phyloP scores from a whole-genome alignment of 768 basidiomycete genomes.

The Leccinum rimulosum region DNA sequence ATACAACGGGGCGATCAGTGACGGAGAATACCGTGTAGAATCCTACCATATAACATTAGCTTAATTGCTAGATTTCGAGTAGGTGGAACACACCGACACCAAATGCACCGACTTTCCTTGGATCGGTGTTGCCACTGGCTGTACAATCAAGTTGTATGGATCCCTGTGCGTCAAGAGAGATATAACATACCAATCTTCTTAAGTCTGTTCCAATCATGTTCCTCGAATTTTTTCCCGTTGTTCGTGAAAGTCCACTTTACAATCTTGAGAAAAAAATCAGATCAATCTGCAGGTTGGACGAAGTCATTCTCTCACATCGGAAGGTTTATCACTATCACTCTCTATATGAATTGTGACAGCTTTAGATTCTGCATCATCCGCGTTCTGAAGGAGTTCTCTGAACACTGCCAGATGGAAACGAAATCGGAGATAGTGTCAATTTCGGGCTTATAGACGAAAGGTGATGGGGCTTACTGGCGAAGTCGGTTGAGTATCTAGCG shows the following conservation, averaged over 20 bases:
- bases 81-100: conserved; percentile 56
- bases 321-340: conserved; percentile 41
- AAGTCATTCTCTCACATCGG: conserved; percentile 24
- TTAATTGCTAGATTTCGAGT: background rate
- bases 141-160: conserved; percentile 1
- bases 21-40: conserved; percentile 59
- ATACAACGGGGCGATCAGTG: conserved; percentile 75
- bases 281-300: background rate
- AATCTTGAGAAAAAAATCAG: conserved; percentile 21
- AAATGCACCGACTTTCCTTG: conserved; percentile 92
- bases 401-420: conserved; percentile 58
- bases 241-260: background rate
- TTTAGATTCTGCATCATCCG: conserved; percentile 42
- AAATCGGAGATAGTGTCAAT: conserved; percentile 32
- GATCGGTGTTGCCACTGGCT: conserved; percentile 93
- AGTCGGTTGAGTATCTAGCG: conserved; percentile 91
- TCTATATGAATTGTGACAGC: conserved; percentile 70
- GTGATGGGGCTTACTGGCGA: conserved; percentile 51
- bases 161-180: background rate
- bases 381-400: background rate
- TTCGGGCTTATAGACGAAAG: no score
- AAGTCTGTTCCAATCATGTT: conserved; percentile 84
- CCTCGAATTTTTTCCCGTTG: conserved; percentile 73
- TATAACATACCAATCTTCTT: conserved; percentile 77
- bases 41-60: conserved; percentile 37